A percentile compares a stretch with the other conserved stretches of the same genome.
Conservation (phyloP, 2,329 filamentous ascomycete species). For the Triangularia setosa region DNA sequence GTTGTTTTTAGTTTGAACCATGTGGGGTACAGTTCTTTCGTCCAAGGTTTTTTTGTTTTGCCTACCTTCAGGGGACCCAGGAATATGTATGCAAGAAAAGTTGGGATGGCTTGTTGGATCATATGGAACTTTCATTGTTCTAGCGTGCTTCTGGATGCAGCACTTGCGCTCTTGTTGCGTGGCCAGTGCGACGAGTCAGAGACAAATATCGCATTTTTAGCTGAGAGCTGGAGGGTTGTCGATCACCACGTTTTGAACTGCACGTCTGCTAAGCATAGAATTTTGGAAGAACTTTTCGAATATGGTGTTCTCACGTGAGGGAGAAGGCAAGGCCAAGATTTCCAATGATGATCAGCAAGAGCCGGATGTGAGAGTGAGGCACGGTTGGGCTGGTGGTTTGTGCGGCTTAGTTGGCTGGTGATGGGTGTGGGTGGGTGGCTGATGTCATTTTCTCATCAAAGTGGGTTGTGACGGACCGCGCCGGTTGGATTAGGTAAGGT, state of each 20-base stretch:
- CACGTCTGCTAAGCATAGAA: neutral
- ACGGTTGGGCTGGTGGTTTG: neutral
- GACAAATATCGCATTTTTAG: neutral
- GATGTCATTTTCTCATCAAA: neutral
- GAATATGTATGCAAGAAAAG: neutral
- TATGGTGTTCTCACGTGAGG: neutral
- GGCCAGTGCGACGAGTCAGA: neutral
- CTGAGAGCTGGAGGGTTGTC: neutral
- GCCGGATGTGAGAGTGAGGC: neutral
- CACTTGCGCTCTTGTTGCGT: neutral
- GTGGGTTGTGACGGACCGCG: neutral
- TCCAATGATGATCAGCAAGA: neutral
- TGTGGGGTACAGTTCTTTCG: neutral
- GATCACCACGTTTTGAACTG: neutral
- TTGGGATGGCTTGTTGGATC: neutral
- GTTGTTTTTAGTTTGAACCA: neutral
- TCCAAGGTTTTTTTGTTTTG: neutral
- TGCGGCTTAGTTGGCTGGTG: neutral
- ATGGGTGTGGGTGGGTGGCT: neutral
- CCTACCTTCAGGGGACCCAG: neutral
- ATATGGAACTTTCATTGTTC: conserved; percentile 16
- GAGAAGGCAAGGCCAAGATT: neutral
- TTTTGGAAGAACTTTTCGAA: neutral
- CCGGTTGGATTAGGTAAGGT: neutral
- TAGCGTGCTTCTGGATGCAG: conserved; percentile 23